Base-by-base conservation (phyloP, 805 yeast genomes). In the Metschnikowia colocasiae region DNA sequence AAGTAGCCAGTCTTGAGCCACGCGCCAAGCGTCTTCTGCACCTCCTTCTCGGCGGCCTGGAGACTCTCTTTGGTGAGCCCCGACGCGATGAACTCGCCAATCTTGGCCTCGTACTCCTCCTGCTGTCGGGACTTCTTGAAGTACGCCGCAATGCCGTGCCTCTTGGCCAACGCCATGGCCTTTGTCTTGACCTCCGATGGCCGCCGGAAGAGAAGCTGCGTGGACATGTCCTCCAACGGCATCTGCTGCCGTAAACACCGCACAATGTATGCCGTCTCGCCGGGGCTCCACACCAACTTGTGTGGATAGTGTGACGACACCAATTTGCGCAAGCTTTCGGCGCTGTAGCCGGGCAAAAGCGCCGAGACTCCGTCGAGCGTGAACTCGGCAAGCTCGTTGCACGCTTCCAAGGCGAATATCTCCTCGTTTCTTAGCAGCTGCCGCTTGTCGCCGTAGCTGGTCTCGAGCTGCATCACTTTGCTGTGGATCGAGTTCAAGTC, bases 1-100 rank as follows among this genome's bases (percentile, higher is more conserved):
- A 20, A 22, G 12, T 35, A 35, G 3, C 26, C 38, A 13, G 6
- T 6, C 6, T 26, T 10, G 6, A 38, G 22, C 41, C 41, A 38
- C 4, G 7, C 22, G 3, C 13, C 12, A 3, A 38, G 23, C 5
- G 9, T 8, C 15, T 38, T 20, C 18, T 38, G 42, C 13, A 43
- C 41, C 9, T 40, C 39, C n/a, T 48, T 44, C 7, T 62, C 59
- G 20, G 54, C 59, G 5, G 42, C 38, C 22, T 49, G 44, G 6
- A 62, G 41, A 2, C 55, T 50, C 1, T 47, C 30, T 20, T 35
- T 37, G 13, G 63, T 57, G 34, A 62, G 51, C 45, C 63, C 65
- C 5, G 40, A 45, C 1, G 45, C 20, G 16, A 60, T 51, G 38
- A 57, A 48, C 27, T 12, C 18, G 9, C 38, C 46, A n/a, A 57